Percentiles rank a stretch among this genome's conserved stretches.
Conservation (phyloP, 1,139 yeast genomes). For the Saccharomyces pastorianus region DNA sequence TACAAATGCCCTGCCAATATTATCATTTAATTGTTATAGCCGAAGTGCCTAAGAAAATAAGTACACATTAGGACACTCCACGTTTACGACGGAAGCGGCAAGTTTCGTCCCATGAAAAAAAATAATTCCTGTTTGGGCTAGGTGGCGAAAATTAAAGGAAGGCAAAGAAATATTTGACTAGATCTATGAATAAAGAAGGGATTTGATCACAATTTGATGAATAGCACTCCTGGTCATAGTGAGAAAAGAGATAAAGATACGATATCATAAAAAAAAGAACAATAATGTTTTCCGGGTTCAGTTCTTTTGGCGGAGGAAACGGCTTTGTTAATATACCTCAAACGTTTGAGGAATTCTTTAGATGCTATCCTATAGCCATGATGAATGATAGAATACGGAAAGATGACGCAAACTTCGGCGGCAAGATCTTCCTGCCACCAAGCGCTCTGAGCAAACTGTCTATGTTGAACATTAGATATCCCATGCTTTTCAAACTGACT, state of each 20-base stretch:
- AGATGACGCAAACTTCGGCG: slow-evolving; percentile 88
- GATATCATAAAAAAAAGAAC: not conserved
- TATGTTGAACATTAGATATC: slow-evolving; percentile 82
- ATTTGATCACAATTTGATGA: not conserved
- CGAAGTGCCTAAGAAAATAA: not conserved
- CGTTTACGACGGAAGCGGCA: not conserved
- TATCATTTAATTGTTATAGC: not conserved
- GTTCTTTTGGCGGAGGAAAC: slow-evolving; percentile 14
- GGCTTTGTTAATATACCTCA: slow-evolving; percentile 33
- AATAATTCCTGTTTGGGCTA: not conserved
- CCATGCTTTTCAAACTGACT: slow-evolving; percentile 81
- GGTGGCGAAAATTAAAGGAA: not conserved
- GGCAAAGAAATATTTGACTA: not conserved
- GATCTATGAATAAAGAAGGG: not conserved
- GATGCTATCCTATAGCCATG: slow-evolving; percentile 88
- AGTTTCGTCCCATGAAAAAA: not conserved
- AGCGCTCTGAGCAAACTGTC: slow-evolving; percentile 85
- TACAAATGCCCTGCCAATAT: not conserved
- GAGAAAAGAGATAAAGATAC: not conserved
- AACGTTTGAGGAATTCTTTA: slow-evolving; percentile 68
- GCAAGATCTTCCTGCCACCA: slow-evolving; percentile 90
- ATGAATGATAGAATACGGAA: slow-evolving; percentile 75
- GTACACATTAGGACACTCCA: not conserved
- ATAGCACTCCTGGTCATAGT: not conserved
- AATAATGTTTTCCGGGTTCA: slow-evolving; percentile 28